These are phyloP conservation scores for Acorus gramineus DNA, from an alignment of 106 monocot genomes.

Conservation along the genomic window DNA sequence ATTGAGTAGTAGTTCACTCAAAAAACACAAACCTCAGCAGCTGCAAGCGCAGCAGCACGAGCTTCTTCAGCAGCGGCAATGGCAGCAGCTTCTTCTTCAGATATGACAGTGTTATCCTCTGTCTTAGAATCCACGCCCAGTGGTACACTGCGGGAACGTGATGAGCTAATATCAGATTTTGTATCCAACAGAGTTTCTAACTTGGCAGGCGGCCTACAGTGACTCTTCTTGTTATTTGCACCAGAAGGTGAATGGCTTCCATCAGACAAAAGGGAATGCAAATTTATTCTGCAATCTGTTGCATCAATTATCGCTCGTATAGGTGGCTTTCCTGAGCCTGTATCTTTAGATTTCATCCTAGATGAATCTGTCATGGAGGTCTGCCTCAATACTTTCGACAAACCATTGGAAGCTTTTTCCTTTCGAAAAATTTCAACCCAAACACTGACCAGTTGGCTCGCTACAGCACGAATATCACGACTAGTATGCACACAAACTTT, in stretches of 20 bases:
- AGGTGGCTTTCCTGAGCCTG: slow-evolving; percentile 21
- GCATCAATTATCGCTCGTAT: slow-evolving; percentile 18
- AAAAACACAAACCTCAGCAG: slow-evolving; percentile 58
- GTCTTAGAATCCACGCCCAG: slow-evolving; percentile 21
- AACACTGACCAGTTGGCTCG: slow-evolving; percentile 83
- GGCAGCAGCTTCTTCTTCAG: slow-evolving; percentile 78
- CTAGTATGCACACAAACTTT: slow-evolving; percentile 96
- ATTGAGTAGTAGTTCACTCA: not conserved
- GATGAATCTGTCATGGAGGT: slow-evolving; percentile 30
- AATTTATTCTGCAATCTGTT: slow-evolving; percentile 23
- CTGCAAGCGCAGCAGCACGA: slow-evolving; percentile 68
- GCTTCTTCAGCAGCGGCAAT: slow-evolving; percentile 87
- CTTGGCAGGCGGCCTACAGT: slow-evolving; percentile 16
- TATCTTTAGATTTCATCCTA: slow-evolving; percentile 43
- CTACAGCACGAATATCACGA: slow-evolving; percentile 90
- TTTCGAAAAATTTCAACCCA: slow-evolving; percentile 96
- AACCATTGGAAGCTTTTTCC: slow-evolving; percentile 72
- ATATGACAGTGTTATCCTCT: slow-evolving; percentile 16
- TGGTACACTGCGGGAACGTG: slow-evolving; percentile 12
- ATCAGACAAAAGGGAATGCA: slow-evolving; percentile 16
- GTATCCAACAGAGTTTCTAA: slow-evolving; percentile 19
- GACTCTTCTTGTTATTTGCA: slow-evolving; percentile 28
- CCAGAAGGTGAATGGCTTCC: slow-evolving; percentile 33
- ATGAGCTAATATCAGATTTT: slow-evolving; percentile 26
- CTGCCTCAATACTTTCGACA: slow-evolving; percentile 34